phyloP scores from a whole-genome alignment of 2,329 filamentous ascomycete genomes.

The Penicillium digitatum region DNA sequence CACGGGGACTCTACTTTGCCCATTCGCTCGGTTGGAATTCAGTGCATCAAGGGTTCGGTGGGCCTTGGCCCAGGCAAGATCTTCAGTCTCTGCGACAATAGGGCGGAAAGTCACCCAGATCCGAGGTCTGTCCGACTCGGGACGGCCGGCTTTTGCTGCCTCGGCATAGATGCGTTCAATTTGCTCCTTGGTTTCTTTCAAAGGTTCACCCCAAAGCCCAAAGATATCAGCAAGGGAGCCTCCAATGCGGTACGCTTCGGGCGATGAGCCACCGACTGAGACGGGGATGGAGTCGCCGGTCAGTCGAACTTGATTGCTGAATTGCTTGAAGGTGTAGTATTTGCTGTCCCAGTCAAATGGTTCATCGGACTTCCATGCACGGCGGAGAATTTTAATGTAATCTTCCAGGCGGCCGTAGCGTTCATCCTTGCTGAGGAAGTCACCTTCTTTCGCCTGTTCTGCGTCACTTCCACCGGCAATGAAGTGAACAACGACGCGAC shows the following conservation, averaged over 20 bases:
- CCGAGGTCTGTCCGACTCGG: slow-evolving; percentile 51
- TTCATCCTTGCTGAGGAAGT: slow-evolving; percentile 56
- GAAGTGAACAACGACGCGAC: slow-evolving; percentile 59
- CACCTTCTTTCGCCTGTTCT: slow-evolving; percentile 59
- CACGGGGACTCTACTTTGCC: slow-evolving; percentile 29
- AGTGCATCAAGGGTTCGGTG: slow-evolving; percentile 54
- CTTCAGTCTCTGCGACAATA: slow-evolving; percentile 59
- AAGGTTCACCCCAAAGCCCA: slow-evolving; percentile 60
- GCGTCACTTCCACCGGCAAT: slow-evolving; percentile 60
- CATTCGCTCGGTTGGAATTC: slow-evolving; percentile 42
- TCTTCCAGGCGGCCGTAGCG: slow-evolving; percentile 58
- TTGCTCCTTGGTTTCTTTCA: slow-evolving; percentile 61
- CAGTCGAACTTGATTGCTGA: slow-evolving; percentile 53
- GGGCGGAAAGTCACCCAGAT: slow-evolving; percentile 65
- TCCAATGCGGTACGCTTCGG: slow-evolving; percentile 58
- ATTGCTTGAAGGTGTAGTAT: slow-evolving; percentile 58
- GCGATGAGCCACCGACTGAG: slow-evolving; percentile 57
- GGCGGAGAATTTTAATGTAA: slow-evolving; percentile 58
- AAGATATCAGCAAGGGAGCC: slow-evolving; percentile 60
- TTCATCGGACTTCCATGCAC: slow-evolving; percentile 55
- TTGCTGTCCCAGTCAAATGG: slow-evolving; percentile 60
- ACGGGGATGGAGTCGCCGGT: slow-evolving; percentile 54
- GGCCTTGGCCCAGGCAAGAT: slow-evolving; percentile 60
- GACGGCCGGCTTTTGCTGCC: slow-evolving; percentile 54
- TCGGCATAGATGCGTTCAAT: slow-evolving; percentile 59